These are phyloP conservation scores for Cnidoscolus chayamansa DNA, from an alignment of 441 rosid species.

Conservation along the genomic window DNA sequence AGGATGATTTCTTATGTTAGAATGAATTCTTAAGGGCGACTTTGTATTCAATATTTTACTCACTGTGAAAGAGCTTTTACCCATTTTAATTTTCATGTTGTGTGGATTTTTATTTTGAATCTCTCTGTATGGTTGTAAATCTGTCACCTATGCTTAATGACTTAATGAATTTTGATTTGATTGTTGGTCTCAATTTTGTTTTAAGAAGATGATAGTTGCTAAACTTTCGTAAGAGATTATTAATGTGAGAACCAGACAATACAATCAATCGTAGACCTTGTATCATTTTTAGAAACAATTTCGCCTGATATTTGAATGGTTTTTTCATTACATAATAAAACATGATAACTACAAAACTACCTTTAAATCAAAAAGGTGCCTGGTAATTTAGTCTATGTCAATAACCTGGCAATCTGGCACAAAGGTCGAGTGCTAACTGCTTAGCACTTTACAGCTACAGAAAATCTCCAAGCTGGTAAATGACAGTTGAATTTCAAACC, in stretches of 20 bases:
- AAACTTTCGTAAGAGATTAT: no score
- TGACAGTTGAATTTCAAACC: slow-evolving; percentile 7
- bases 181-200: no score
- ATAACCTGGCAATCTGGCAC: not conserved
- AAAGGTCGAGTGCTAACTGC: no score
- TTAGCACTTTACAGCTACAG: not conserved
- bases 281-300: no score
- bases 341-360: no score
- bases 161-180: no score
- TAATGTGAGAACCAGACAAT: no score
- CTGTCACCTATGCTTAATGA: not conserved
- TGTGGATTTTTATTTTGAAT: not conserved
- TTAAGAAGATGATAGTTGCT: no score
- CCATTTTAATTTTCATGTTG: not conserved
- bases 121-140: not conserved
- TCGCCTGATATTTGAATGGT: no score
- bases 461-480: not conserved
- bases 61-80: not conserved
- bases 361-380: not conserved
- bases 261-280: no score
- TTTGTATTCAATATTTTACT: slow-evolving; percentile 11
- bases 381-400: not conserved
- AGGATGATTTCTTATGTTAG: slow-evolving; percentile 4
- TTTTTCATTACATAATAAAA: no score
- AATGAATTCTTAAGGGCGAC: slow-evolving; percentile 18